Base-by-base conservation (phyloP, 805 yeast genomes). In the Wickerhamiella lipophila region DNA sequence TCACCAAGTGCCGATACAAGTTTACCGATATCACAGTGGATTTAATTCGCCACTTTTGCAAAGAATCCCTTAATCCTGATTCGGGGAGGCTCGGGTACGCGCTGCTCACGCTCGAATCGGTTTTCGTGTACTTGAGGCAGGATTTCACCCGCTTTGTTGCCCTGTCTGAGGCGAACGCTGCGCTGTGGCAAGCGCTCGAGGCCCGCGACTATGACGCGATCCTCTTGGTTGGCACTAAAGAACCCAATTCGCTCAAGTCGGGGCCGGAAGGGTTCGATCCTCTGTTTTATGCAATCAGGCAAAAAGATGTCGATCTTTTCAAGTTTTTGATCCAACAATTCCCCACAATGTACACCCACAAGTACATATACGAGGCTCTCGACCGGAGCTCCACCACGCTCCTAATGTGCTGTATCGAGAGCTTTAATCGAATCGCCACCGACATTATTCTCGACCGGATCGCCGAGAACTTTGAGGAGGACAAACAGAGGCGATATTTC, bases 61-160 rank as follows among this genome's bases (percentile, higher is more conserved):
- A 29, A 23, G 44, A 46, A 2, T 63, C 63, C 32, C 65, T 64
- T n/a, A 70, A 69, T 35, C 58, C 69, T 6, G 75, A 71, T 38
- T 59, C 69, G 3, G 95, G 95, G 0, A 68, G 75, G 21, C 62
- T 75, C 26, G 94, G 84, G 9, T 89, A 89, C 60, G 79, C 87
- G 1, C 55, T 86, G 12, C 81, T 95, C 41, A 85, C 95, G 5
- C 68, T 87, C 40, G 95, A 87, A 56, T 95, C 87, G 0, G 94
- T 84, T 0, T 58, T 85, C 7, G 76, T 67, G 49, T 89, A 81
- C 58, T 67, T 86, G n/a, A 64, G 64, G 29, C 64, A 71, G 9
- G 72, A 71, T 42, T 42, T 65, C 7, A 64, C 64, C 1, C 59
- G 62, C 3, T 62, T 81, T 44, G 57, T 64, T 3, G 51, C 56